Evolutionary conservation across 2,329 filamentous ascomycete species (phyloP), one percentile per base, ranked within the genome.

Genomic region (Penicillium glabrum): DNA sequence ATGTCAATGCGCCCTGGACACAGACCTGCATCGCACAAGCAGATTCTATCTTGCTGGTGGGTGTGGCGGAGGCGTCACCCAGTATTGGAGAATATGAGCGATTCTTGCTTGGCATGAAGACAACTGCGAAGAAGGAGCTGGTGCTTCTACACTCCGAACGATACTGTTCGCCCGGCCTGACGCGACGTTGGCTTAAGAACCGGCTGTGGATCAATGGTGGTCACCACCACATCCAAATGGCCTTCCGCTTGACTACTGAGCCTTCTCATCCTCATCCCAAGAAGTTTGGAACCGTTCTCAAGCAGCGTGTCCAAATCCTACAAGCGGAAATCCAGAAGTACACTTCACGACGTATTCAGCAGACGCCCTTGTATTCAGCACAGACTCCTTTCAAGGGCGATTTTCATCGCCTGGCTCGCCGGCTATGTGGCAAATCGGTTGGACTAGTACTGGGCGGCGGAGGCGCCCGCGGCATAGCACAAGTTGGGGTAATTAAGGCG

Each of bases 271-370:
- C 88, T 21, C 87, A 87, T 14, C 83, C 86, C 1, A 91, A 91
- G 65, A 88, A 89, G 51, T 88, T 96, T 16, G 92, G 93, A 1
- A 89, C 89, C 5, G 91, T 89, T 0, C 78, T 99, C 58, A 98
- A 97, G 72, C 90, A 97, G 69, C 82, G 93, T 35, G 95, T 99
- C 5, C 93, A 99, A 72, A 92, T 95, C 6, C 75, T 99, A 4
- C 95, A 98, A 71, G 95, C 95, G 0, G 95, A 98, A 71, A 97
- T 99, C 21, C 93, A 98, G 70, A 98, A 97, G 72, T 99, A 97
- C 72, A 98, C 96, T 0, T 96, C 92, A 1, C 85, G 91, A n/a
- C 89, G 90, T 63, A 87, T 96, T n/a, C 87, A 90, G 26, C 92
- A 96, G 66, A 89, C 88, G 3, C 89, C 92, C 0, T 85, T 96